Evolutionary conservation across 1,139 yeast species (phyloP), one percentile per base, ranked within the genome.

Genomic region (Pichia sp.): DNA sequence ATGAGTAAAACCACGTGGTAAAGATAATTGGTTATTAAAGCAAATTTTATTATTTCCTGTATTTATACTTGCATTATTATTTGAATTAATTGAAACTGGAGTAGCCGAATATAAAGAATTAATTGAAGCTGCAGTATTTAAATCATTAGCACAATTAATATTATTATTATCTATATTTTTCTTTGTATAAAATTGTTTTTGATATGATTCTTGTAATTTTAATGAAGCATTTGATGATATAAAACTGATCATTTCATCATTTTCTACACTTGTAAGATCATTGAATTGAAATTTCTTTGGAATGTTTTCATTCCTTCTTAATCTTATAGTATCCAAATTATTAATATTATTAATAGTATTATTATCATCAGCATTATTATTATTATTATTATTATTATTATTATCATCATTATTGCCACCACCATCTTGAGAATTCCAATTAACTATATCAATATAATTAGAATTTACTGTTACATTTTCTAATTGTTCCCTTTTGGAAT

Each of bases 151-250:
- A 18, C 18, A 18, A 18, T 18, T 18, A 7, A 35, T 34, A 7
- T 39, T 36, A 27, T 46, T 50, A 7, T 34, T 41, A 9, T 31
- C 42, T 5, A 8, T 8, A 11, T 32, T 35, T 28, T 29, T 31
- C 11, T 40, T 42, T 3, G 42, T 39, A 34, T 48, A 49, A 25
- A 48, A 48, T 27, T 44, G 46, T 11, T 49, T 40, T 31, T 51
- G 48, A 25, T 46, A 36, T 3, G 39, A 33, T 5, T 45, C 48
- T 10, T 47, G 45, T 11, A 33, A 18, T 33, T 37, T 43, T 3
- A 51, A 30, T 7, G 53, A 49, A 5, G 40, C 18, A 40, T 43
- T 43, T 1, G 54, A 49, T 11, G 51, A 49, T 9, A 49, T 28
- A 33, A 10, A 40, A 36, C 48, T 49, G 2, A 34, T 27, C 26